Evolutionary conservation across 1,284 basidiomycete species (phyloP).

Genomic region (Ceratobasidium sp.): DNA sequence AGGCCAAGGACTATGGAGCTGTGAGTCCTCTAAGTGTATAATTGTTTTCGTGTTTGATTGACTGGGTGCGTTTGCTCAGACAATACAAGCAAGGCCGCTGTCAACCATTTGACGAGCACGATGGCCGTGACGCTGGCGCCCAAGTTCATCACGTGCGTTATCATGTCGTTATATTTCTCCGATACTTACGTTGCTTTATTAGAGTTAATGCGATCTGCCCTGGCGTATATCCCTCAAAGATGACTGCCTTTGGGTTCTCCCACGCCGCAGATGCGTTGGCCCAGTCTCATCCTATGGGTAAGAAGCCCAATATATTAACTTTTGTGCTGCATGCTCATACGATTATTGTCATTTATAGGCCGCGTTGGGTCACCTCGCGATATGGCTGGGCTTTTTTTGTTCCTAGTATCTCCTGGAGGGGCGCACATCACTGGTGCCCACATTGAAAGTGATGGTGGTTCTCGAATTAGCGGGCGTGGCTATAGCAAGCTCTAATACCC

Average conservation of each 20-base stretch:
- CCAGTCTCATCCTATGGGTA: conserved; percentile 69
- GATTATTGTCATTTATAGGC: conserved; percentile 57
- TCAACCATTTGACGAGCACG: conserved; percentile 82
- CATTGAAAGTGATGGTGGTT: conserved; percentile 76
- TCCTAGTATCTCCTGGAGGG: conserved; percentile 76
- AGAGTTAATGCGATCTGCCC: conserved; percentile 90
- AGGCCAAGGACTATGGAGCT: conserved; percentile 82
- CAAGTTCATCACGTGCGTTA: conserved; percentile 70
- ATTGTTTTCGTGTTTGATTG: neutral
- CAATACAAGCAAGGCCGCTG: conserved; percentile 74
- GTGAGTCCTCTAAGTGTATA: conserved; percentile 60
- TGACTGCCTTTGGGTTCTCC: conserved; percentile 80
- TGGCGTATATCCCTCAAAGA: conserved; percentile 85
- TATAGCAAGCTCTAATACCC: conserved; percentile 32
- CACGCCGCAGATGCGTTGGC: conserved; percentile 66
- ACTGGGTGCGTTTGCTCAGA: conserved; percentile 60
- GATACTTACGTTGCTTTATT: neutral
- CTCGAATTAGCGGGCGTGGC: conserved; percentile 43
- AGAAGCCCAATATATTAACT: conserved; percentile 39
- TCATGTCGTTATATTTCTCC: neutral
- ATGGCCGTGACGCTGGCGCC: conserved; percentile 76
- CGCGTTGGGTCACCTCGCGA: conserved; percentile 76
- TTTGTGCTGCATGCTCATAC: neutral
- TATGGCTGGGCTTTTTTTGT: conserved; percentile 78
- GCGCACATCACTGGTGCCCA: conserved; percentile 81